Conservation (phyloP, 345 rosid species). For the Pugionium dolabratum region DNA sequence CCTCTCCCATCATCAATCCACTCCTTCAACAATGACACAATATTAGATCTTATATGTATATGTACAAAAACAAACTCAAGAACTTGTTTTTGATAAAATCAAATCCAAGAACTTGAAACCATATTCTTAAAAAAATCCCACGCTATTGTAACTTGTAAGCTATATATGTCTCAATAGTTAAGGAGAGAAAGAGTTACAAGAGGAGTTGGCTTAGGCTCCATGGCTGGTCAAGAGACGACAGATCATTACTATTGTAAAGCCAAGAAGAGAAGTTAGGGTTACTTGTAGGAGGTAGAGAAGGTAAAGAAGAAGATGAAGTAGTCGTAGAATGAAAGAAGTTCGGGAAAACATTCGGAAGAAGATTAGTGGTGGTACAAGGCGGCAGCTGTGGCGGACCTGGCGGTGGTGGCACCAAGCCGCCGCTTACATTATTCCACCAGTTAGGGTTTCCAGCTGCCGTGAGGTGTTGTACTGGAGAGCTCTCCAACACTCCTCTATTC, state of each 20-base stretch:
- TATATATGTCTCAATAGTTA: neutral
- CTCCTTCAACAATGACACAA: conserved; percentile 45
- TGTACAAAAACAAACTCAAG: neutral
- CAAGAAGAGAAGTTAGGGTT: conserved; percentile 48
- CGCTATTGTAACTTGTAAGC: no score
- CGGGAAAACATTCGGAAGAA: conserved; percentile 47
- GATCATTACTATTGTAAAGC: conserved; percentile 57
- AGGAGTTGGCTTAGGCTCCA: conserved; percentile 70
- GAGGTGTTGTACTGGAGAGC: conserved; percentile 70
- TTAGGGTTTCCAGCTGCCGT: conserved; percentile 73
- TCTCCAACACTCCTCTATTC: conserved; percentile 55
- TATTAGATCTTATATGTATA: conserved; percentile 18
- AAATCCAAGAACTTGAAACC: conserved; percentile 27
- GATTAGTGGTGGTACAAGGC: conserved; percentile 34
- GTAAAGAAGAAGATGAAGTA: conserved; percentile 48
- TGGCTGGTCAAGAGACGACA: conserved; percentile 54
- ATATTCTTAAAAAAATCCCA: conserved; percentile 8
- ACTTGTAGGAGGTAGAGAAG: conserved; percentile 44
- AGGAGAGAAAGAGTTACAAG: conserved; percentile 46
- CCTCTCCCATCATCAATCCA: conserved; percentile 60
- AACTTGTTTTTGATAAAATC: no score
- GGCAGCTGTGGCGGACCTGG: conserved; percentile 50
- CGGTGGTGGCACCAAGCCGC: conserved; percentile 52
- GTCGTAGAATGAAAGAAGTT: conserved; percentile 42
- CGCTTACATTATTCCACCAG: conserved; percentile 58